Base-by-base conservation (phyloP, 2,329 filamentous ascomycete genomes). In the Helotiales sp. region DNA sequence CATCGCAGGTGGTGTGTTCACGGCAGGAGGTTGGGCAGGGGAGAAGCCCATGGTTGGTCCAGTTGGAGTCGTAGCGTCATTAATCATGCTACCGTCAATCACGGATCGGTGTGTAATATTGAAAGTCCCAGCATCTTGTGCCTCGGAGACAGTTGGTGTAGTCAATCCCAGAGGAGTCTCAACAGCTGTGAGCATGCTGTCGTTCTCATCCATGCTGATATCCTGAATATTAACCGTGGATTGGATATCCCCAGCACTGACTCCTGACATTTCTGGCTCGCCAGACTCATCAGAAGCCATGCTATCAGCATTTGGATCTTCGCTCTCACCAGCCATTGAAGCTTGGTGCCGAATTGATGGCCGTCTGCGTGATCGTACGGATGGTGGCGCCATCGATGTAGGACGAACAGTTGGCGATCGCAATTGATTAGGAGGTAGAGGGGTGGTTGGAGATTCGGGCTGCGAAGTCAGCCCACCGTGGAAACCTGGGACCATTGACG, bases 321-420 rank as follows among this genome's bases (percentile, higher is more conserved):
- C 94, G 7, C 90, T 88, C 72, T 97, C 95, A 6, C 89, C 92
- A n/a, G 92, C 96, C 59, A 86, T 86, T 20, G 95, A 97, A 70
- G 91, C 88, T 76, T 97, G 93, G 75, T 97, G 95, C 66, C 93
- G 89, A 73, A 97, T 96, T 0, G 93, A 93, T 37, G 93, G 93
- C 40, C 94, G 87, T 74, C 92, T 86, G 61, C 91, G 85, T 20
- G 87, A 82, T 66, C 89, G 84, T 52, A 81, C 80, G 4, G 83
- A 81, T 2, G 85, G 83, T 1, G 84, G 84, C 24, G 84, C 81
- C 71, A 81, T 84, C 54, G 84, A 86, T 22, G 80, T 83, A 28
- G 83, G 84, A 68, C 81, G 86, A 67, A 84, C 83, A 10, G 84
- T 84, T 6, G 86, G 85, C 40, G 87, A 87, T 75, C 83, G 78